Conservation (phyloP, 176 grass and related monocot species). For the Zoysia pacifica region DNA sequence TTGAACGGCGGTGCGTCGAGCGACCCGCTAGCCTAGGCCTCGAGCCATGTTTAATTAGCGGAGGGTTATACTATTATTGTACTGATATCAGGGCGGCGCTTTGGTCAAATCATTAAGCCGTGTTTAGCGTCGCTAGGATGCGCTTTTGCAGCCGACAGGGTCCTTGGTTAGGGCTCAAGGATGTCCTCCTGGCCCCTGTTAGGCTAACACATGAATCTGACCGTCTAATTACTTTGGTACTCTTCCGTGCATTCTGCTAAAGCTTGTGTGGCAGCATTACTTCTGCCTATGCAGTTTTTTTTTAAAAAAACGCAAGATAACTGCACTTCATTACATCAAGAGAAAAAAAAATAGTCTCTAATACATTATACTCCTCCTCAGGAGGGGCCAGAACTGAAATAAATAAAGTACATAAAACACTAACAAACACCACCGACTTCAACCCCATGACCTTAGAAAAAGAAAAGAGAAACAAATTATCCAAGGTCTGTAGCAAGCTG, state of each 20-base stretch:
- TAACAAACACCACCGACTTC: too few species aligned
- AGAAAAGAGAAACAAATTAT: too few species aligned
- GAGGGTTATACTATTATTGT: not conserved
- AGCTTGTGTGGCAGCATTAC: too few species aligned
- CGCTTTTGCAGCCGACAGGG: not conserved
- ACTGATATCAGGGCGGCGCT: not conserved
- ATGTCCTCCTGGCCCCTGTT: slow-evolving; percentile 8
- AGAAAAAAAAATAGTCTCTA: too few species aligned
- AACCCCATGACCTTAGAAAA: too few species aligned
- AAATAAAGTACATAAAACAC: too few species aligned
- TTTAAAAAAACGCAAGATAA: too few species aligned
- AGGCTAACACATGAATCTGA: slow-evolving; percentile 3
- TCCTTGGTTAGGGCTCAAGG: slow-evolving; percentile 21
- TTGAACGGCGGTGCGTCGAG: not conserved
- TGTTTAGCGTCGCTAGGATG: not conserved
- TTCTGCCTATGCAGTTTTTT: too few species aligned
- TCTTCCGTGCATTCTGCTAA: not conserved
- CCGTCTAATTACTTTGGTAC: not conserved
- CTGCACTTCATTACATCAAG: too few species aligned
- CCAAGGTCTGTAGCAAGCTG: too few species aligned
- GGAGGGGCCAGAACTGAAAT: too few species aligned
- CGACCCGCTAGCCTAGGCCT: not conserved
- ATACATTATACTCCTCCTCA: too few species aligned
- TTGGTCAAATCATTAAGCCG: not conserved
- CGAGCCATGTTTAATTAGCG: not conserved